Evolutionary conservation across 768 basidiomycete genomes (phyloP).

Genomic region (Fistulinella prunicolor): DNA sequence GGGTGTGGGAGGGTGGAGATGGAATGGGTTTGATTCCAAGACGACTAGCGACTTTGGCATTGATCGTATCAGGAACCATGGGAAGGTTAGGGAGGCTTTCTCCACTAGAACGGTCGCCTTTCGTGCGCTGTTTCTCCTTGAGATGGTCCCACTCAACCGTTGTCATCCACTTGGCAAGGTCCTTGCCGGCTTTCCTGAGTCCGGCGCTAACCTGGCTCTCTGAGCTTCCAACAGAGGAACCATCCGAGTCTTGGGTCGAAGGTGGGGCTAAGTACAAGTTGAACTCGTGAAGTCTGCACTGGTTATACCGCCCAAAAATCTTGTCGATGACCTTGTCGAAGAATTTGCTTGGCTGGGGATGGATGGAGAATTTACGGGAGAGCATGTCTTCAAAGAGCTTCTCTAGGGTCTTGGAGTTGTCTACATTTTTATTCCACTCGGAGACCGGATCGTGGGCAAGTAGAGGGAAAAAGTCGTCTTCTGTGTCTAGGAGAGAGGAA

Average conservation of each 20-base stretch:
- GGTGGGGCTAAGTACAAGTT: slow-evolving; percentile 59
- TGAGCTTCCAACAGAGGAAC: slow-evolving; percentile 22
- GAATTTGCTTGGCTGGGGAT: slow-evolving; percentile 50
- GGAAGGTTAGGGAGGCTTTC: slow-evolving; percentile 22
- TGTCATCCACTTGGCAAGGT: slow-evolving; percentile 36
- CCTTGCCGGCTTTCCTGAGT: slow-evolving; percentile 31
- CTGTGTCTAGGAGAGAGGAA: slow-evolving; percentile 21
- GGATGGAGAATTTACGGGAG: slow-evolving; percentile 45
- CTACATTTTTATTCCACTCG: slow-evolving; percentile 42
- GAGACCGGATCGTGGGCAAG: slow-evolving; percentile 23
- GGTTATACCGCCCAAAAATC: slow-evolving; percentile 51
- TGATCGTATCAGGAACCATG: slow-evolving; percentile 29
- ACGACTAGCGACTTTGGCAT: slow-evolving; percentile 37
- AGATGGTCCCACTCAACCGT: slow-evolving; percentile 35
- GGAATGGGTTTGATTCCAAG: slow-evolving; percentile 32
- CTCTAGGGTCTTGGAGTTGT: slow-evolving; percentile 50
- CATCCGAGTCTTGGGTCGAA: slow-evolving; percentile 17
- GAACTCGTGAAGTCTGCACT: slow-evolving; percentile 43
- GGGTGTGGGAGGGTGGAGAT: slow-evolving; percentile 20
- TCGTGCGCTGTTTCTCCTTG: slow-evolving; percentile 22
- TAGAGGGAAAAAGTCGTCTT: slow-evolving; percentile 14
- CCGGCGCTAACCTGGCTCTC: slow-evolving; percentile 22
- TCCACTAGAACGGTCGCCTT: slow-evolving; percentile 27
- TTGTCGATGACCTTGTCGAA: slow-evolving; percentile 42
- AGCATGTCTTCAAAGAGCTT: slow-evolving; percentile 61